Evolutionary conservation across 805 yeast genomes (phyloP).

Genomic region (Nakazawaea wyomingensis): DNA sequence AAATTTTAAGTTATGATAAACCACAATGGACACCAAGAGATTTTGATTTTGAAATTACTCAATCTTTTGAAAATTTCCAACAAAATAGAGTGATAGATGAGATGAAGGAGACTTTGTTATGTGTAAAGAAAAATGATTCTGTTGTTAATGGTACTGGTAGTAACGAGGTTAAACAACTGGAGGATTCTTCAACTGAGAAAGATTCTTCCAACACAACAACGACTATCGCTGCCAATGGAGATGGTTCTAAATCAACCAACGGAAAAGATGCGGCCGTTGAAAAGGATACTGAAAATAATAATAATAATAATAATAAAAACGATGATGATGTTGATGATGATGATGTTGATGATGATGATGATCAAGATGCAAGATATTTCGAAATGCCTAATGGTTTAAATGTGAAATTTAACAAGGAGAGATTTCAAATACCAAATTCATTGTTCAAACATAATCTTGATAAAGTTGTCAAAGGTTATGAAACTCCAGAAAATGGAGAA

Average conservation of each 20-base stretch:
- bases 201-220: no score
- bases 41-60: conserved; percentile 34
- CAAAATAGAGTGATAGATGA: conserved; percentile 55
- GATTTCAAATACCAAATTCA: conserved; percentile 66
- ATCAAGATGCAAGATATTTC: conserved; percentile 40
- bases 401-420: conserved; percentile 51
- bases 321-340: conserved; percentile 13
- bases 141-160: no score
- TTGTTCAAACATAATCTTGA: conserved; percentile 58
- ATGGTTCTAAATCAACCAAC: no score
- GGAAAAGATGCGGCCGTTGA: not conserved
- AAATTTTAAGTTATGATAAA: conserved; percentile 15
- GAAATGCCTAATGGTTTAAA: conserved; percentile 78
- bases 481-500: conserved; percentile 47
- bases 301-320: conserved; percentile 11
- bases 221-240: no score
- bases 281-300: conserved; percentile 26
- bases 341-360: conserved; percentile 20
- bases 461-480: conserved; percentile 27
- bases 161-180: no score
- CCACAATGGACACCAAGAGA: conserved; percentile 24
- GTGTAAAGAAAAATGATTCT: conserved; percentile 25
- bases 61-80: conserved; percentile 53
- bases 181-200: no score
- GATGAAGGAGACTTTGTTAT: conserved; percentile 67